Evolutionary conservation across 106 monocot species (phyloP).

Genomic region (Dioscorea alata): DNA sequence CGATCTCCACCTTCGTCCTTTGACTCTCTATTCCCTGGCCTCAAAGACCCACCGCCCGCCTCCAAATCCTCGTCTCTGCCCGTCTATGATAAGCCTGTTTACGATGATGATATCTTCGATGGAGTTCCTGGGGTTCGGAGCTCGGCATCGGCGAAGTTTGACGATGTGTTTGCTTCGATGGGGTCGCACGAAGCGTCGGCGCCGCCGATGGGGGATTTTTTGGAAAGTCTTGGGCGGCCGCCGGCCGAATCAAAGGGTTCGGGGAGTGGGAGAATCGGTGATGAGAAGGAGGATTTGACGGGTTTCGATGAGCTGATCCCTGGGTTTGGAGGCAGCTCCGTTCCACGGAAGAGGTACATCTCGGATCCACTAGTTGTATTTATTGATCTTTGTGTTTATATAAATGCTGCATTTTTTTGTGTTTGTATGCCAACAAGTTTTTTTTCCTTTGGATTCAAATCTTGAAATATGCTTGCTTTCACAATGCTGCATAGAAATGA

Average conservation of each 20-base stretch:
- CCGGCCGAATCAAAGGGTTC: constrained; percentile 1
- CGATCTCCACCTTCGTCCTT: constrained; percentile 5
- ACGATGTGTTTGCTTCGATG: constrained; percentile 52
- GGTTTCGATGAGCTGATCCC: constrained; percentile 72
- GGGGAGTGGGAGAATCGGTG: neutral
- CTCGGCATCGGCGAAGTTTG: constrained; percentile 22
- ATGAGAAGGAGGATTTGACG: constrained; percentile 2
- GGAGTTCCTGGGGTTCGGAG: constrained; percentile 61
- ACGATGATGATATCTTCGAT: constrained; percentile 62
- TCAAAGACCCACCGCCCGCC: constrained; percentile 10
- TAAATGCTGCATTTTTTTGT: too few relatives aligned
- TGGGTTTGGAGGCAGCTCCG: constrained; percentile 54
- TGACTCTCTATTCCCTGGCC: constrained; percentile 21
- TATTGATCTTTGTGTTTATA: too few relatives aligned
- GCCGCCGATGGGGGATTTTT: constrained; percentile 33
- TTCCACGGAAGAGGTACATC: constrained; percentile 23
- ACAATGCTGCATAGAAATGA: too few relatives aligned
- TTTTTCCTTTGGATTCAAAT: too few relatives aligned
- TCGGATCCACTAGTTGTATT: neutral
- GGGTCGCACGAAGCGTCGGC: constrained; percentile 9
- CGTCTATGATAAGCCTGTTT: constrained; percentile 55
- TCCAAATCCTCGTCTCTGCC: constrained; percentile 15
- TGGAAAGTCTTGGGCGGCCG: constrained; percentile 36
- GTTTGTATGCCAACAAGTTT: too few relatives aligned
- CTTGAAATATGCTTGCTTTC: too few relatives aligned